Evolutionary conservation across 306 rosid species (phyloP).

Genomic region (Luffa aegyptiaca): DNA sequence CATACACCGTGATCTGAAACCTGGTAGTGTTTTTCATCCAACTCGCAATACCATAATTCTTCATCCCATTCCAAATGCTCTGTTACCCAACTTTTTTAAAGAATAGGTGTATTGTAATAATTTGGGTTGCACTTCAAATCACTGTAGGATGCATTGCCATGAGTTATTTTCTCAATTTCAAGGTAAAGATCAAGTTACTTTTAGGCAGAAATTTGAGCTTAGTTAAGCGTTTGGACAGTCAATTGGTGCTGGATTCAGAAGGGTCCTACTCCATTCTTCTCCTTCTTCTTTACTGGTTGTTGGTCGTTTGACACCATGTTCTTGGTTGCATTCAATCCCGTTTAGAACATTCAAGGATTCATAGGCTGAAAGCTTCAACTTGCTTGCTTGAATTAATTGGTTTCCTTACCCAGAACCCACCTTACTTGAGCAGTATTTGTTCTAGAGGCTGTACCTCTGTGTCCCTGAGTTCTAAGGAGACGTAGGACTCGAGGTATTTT

Average conservation of each 20-base stretch:
- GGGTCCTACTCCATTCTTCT: background rate
- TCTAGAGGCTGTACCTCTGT: background rate
- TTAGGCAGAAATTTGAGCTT: background rate
- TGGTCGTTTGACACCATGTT: background rate
- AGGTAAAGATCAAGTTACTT: background rate
- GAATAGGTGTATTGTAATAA: background rate
- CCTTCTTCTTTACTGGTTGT: background rate
- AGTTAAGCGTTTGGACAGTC: background rate
- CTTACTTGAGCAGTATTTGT: background rate
- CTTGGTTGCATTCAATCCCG: background rate
- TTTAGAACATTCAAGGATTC: background rate
- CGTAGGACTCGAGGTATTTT: background rate
- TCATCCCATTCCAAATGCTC: background rate
- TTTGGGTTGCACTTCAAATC: background rate
- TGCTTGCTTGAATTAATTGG: background rate
- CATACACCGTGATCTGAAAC: conserved; percentile 93
- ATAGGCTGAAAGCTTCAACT: background rate
- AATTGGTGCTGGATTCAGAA: background rate
- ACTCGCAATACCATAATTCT: background rate
- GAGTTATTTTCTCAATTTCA: background rate
- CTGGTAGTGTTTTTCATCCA: conserved; percentile 47
- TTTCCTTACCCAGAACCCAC: background rate
- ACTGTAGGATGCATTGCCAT: background rate
- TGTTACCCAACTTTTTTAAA: background rate
- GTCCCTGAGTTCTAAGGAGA: background rate